phyloP scores from a whole-genome alignment of 805 yeast genomes.

The Brettanomyces nanus region DNA sequence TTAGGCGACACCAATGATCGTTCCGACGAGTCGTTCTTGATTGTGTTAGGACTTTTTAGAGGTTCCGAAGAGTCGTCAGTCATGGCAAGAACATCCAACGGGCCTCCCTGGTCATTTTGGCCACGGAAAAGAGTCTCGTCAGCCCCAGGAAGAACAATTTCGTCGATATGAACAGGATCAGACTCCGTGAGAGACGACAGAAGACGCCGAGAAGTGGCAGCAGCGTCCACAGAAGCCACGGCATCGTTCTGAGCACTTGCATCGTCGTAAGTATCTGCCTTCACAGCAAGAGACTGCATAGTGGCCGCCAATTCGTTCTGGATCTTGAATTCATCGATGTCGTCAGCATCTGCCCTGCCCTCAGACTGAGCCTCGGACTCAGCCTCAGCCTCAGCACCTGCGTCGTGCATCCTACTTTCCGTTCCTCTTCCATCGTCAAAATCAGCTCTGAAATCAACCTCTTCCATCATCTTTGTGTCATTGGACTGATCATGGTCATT shows the following conservation, averaged over 20 bases:
- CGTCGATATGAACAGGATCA: not conserved
- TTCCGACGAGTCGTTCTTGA: not conserved
- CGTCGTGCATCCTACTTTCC: not conserved
- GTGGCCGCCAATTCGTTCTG: conserved; percentile 17
- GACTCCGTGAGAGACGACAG: not conserved
- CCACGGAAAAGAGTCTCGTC: conserved; percentile 13
- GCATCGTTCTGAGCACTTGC: conserved; percentile 3
- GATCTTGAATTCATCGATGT: conserved; percentile 11
- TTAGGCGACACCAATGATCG: conserved; percentile 27
- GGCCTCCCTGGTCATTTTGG: conserved; percentile 10
- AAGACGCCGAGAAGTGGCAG: not conserved
- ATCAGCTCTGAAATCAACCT: not conserved
- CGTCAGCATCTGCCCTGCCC: not conserved
- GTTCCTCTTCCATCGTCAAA: too few species aligned
- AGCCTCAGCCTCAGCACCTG: not conserved
- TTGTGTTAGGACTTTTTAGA: not conserved
- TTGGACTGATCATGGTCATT: not conserved
- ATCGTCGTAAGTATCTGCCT: conserved; percentile 5
- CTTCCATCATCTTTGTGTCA: not conserved
- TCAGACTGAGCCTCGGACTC: not conserved
- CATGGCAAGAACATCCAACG: conserved; percentile 14
- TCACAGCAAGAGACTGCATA: conserved; percentile 10
- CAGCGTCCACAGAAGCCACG: not conserved
- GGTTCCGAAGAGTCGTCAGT: conserved; percentile 4
- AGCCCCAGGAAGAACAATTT: conserved; percentile 11